These are phyloP conservation scores for Spirogloea muscicola DNA, from an alignment of 139 green algal species.

Conservation along the genomic window DNA sequence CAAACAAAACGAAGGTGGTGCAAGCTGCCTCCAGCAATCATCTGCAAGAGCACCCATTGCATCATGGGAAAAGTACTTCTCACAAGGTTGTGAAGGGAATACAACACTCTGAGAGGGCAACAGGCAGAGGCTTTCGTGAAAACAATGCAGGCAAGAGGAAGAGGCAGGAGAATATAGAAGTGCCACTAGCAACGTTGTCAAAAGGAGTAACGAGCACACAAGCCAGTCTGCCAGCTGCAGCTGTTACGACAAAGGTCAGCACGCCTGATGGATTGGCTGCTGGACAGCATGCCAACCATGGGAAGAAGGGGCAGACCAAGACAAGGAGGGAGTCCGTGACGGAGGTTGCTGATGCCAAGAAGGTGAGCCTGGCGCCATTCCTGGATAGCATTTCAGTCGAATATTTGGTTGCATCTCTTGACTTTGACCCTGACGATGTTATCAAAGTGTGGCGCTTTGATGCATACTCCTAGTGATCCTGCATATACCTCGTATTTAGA, in stretches of 20 bases:
- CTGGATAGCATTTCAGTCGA: too few species aligned
- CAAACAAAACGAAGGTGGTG: not conserved
- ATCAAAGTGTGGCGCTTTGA: too few species aligned
- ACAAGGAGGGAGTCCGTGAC: too few species aligned
- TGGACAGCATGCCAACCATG: not conserved
- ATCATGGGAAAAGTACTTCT: not conserved
- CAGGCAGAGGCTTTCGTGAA: not conserved
- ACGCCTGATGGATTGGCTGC: not conserved
- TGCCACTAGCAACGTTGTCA: not conserved
- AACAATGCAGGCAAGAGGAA: not conserved
- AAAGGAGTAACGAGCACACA: not conserved
- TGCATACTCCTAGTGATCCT: too few species aligned
- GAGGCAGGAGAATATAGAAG: not conserved
- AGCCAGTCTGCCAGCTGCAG: not conserved
- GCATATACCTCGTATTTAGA: too few species aligned
- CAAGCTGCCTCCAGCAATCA: too few species aligned
- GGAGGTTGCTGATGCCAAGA: too few species aligned
- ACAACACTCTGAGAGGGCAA: not conserved
- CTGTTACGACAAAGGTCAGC: not conserved
- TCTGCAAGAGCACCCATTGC: too few species aligned
- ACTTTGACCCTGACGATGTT: too few species aligned
- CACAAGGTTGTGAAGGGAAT: not conserved
- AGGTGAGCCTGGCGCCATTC: too few species aligned
- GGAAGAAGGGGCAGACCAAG: conserved; percentile 1
- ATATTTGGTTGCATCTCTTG: too few species aligned